Evolutionary conservation across 306 rosid species (phyloP), one percentile per base, ranked within the genome.

Genomic region (Sphenostylis stenocarpa): DNA sequence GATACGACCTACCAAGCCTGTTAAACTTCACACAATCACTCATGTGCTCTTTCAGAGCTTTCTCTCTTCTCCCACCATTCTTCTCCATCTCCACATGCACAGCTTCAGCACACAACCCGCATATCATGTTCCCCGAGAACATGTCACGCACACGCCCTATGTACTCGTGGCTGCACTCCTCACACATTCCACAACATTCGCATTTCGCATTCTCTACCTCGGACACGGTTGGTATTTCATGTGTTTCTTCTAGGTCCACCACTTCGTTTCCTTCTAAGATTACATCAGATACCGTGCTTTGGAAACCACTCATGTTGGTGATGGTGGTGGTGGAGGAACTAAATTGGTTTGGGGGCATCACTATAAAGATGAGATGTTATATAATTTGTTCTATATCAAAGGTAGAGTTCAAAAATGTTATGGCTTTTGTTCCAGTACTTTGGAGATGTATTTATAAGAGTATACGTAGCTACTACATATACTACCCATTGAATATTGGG

Each of bases 171-270:
- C 84, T 86, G 88, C 87, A 88, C 74, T 90, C 91, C 56, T 90
- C 96, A 0, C 75, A 80, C 88, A 87, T 68, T 61, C 82, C 93
- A 4, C 96, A 90, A 45, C 96, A 90, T 86, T 90, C 93, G 41
- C 96, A 88, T n/a, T 70, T 69, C 4, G 84, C 91, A 13, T 67
- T 79, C 26, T 85, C 87, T 2, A 72, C 87, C 57, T 83, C 89
- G 0, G 75, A 70, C 23, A 81, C 7, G 2, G 13, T 60, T 23
- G 7, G 0, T 12, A 12, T 23, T 11, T 20, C 16, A 20, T 3
- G 16, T 24, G 19, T 56, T 28, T 28, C 65, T 23, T 23, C 34
- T 4, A 31, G 11, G 12, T 12, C 43, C 43, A 7, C 41, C 8
- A 7, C 43, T 0, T 38, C 9, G 1, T 75, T 65, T 21, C 77